Percentiles rank a stretch among this genome's conserved stretches.
Conservation (phyloP, 305 asterid species). For the Fraxinus ornus region DNA sequence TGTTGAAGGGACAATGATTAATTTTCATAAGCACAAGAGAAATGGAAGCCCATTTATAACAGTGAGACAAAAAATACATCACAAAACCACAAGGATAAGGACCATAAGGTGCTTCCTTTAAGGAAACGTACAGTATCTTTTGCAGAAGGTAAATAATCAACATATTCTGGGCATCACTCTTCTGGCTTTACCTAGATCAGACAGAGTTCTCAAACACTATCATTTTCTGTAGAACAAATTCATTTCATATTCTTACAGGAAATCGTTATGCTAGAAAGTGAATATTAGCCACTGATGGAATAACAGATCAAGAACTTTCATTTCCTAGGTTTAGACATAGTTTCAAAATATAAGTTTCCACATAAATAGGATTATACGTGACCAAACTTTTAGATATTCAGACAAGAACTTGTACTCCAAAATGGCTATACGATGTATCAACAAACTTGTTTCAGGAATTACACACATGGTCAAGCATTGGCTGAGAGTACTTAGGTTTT, state of each 20-base stretch:
- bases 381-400: neutral
- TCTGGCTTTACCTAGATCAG: neutral
- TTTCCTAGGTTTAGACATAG: neutral
- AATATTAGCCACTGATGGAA: slow-evolving; percentile 1
- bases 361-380: neutral
- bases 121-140: neutral
- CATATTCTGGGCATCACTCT: neutral
- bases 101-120: neutral
- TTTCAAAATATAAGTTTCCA: neutral
- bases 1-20: neutral
- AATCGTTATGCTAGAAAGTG: neutral
- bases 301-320: neutral
- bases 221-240: neutral
- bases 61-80: neutral
- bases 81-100: neutral
- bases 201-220: neutral
- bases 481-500: neutral
- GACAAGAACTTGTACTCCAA: neutral
- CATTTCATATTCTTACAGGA: neutral
- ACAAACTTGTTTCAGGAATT: neutral
- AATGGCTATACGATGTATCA: neutral
- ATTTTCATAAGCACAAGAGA: neutral
- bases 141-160: neutral
- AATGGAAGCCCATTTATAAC: neutral
- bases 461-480: neutral